Conservation (phyloP, 345 rosid species). For the Linum trigynum region DNA sequence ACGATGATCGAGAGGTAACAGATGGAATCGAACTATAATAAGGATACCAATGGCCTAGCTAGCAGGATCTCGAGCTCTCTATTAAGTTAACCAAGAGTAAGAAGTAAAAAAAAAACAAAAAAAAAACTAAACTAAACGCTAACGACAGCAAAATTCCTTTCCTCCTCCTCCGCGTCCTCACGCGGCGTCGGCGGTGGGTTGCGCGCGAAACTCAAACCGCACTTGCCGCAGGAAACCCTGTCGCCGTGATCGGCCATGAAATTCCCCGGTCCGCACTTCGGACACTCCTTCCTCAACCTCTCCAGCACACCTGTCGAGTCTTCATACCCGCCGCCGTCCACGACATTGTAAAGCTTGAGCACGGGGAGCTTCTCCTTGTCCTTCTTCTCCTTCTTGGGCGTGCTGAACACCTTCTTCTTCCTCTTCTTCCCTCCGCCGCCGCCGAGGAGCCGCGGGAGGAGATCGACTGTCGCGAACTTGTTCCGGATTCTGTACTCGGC, state of each 20-base stretch:
- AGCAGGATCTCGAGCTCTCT: no score
- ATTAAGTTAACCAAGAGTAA: no score
- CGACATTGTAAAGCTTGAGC: not conserved
- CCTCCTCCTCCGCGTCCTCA: not conserved
- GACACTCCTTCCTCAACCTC: not conserved
- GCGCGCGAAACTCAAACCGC: not conserved
- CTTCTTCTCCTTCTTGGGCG: not conserved
- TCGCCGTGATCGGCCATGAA: not conserved
- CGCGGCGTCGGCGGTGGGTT: not conserved
- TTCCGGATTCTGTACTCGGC: not conserved
- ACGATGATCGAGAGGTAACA: no score
- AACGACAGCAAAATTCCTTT: not conserved
- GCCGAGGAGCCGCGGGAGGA: not conserved
- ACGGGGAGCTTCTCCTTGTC: not conserved
- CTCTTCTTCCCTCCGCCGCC: not conserved
- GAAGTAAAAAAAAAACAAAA: no score
- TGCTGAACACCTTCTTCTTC: not conserved
- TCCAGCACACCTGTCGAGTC: not conserved
- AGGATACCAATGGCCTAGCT: no score
- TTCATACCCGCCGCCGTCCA: not conserved
- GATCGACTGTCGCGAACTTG: not conserved
- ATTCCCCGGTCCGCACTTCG: not conserved
- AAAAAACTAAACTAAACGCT: no score
- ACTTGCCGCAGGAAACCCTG: not conserved
- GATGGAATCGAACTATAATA: no score